Percentiles rank a stretch among this genome's conserved stretches.
Conservation (phyloP, 768 basidiomycete genomes). For the Fomitopsis serialis region DNA sequence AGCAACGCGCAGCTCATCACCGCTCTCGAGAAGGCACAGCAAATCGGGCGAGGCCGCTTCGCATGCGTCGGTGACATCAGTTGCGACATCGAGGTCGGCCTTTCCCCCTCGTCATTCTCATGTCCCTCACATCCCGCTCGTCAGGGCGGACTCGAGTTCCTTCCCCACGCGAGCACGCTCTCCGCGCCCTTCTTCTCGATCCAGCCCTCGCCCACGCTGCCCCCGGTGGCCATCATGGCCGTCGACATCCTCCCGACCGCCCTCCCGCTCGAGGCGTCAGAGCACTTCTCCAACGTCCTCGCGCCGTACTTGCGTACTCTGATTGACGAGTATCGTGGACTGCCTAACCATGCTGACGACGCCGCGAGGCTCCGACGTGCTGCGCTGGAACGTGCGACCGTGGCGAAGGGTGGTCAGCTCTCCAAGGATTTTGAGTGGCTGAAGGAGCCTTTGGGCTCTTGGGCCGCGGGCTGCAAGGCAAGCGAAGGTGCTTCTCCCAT, state of each 20-base stretch:
- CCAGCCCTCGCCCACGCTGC: slow-evolving; percentile 39
- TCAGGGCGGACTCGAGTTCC: slow-evolving; percentile 83
- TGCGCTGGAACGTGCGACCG: slow-evolving; percentile 66
- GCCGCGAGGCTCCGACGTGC: slow-evolving; percentile 25
- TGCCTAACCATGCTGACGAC: not conserved
- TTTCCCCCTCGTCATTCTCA: not conserved
- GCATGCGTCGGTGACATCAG: slow-evolving; percentile 81
- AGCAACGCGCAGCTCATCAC: slow-evolving; percentile 53
- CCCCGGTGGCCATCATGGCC: slow-evolving; percentile 73
- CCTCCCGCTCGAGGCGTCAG: slow-evolving; percentile 76
- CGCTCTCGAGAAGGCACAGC: slow-evolving; percentile 43
- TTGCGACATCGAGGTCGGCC: slow-evolving; percentile 78
- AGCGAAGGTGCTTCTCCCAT: not conserved
- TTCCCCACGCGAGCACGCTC: slow-evolving; percentile 72
- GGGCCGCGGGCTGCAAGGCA: slow-evolving; percentile 31
- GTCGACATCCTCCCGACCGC: slow-evolving; percentile 89
- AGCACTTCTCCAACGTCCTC: slow-evolving; percentile 65
- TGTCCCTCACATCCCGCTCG: not conserved
- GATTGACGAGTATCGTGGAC: slow-evolving; percentile 35
- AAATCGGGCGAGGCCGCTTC: slow-evolving; percentile 51
- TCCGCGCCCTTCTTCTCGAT: slow-evolving; percentile 65
- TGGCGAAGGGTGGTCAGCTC: slow-evolving; percentile 57
- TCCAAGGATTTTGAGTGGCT: slow-evolving; percentile 55
- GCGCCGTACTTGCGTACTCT: slow-evolving; percentile 62
- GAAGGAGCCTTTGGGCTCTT: slow-evolving; percentile 41